phyloP scores from a whole-genome alignment of 306 rosid genomes.

The Arachis hypogaea region DNA sequence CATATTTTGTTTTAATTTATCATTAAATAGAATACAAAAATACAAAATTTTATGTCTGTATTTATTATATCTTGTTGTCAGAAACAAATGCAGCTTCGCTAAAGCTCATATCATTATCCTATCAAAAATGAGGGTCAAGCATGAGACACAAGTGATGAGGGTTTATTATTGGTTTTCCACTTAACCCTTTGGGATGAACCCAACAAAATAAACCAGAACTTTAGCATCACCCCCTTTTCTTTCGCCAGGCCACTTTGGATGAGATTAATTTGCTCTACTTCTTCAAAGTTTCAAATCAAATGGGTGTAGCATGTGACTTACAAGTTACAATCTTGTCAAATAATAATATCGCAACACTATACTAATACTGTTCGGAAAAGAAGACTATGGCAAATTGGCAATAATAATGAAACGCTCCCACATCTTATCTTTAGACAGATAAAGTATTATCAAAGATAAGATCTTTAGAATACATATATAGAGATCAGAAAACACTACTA shows the following conservation, averaged over 20 bases:
- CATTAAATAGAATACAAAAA: too few relatives aligned
- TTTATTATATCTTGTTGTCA: too few relatives aligned
- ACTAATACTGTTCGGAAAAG: conserved; percentile 37
- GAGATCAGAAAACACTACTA: too few relatives aligned
- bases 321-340: conserved; percentile 46
- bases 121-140: conserved; percentile 33
- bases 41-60: too few relatives aligned
- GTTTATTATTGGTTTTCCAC: conserved; percentile 3
- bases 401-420: conserved; percentile 35
- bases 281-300: not conserved
- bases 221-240: conserved; percentile 23
- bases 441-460: conserved; percentile 58
- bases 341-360: conserved; percentile 30
- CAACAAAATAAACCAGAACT: conserved; percentile 33
- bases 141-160: conserved; percentile 17
- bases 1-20: too few relatives aligned
- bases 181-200: not conserved
- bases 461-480: conserved; percentile 38
- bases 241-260: conserved; percentile 25
- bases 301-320: conserved; percentile 45
- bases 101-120: conserved; percentile 54
- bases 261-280: conserved; percentile 38
- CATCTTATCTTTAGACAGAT: conserved; percentile 53
- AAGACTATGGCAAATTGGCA: conserved; percentile 33
- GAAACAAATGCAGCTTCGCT: not conserved